These are phyloP conservation scores for Orychophragmus violaceus DNA, from an alignment of 345 rosid species.

Conservation along the genomic window DNA sequence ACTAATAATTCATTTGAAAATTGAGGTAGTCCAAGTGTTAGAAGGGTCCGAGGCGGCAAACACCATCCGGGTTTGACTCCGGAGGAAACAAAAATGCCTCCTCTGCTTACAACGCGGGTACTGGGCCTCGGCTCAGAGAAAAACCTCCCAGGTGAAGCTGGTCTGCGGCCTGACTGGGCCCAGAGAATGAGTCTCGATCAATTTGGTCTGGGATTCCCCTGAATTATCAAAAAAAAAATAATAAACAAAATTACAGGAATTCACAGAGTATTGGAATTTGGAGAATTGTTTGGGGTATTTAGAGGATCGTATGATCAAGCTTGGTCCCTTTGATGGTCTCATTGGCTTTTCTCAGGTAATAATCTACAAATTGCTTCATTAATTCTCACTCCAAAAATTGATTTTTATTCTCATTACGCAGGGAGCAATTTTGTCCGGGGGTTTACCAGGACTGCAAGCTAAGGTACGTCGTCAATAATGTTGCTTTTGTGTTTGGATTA, in stretches of 20 bases:
- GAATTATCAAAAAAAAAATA: too few relatives aligned
- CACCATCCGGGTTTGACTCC: too few relatives aligned
- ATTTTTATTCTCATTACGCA: slow-evolving; percentile 13
- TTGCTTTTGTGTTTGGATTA: neutral
- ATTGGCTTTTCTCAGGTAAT: slow-evolving; percentile 84
- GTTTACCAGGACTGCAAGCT: slow-evolving; percentile 66
- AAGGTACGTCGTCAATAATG: slow-evolving; percentile 38
- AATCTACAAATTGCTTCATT: neutral
- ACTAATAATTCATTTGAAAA: too few relatives aligned
- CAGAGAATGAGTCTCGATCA: too few relatives aligned
- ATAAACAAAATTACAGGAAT: slow-evolving; percentile 58
- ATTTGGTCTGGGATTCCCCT: too few relatives aligned
- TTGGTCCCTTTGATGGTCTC: slow-evolving; percentile 84
- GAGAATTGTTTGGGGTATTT: slow-evolving; percentile 61
- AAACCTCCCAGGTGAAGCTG: too few relatives aligned
- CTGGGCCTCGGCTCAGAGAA: too few relatives aligned
- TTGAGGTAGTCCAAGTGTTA: too few relatives aligned
- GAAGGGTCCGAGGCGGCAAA: too few relatives aligned
- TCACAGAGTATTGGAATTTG: slow-evolving; percentile 58
- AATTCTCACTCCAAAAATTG: neutral
- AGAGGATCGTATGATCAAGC: slow-evolving; percentile 56
- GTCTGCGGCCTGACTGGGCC: too few relatives aligned
- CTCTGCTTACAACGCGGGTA: too few relatives aligned
- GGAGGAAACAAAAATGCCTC: too few relatives aligned
- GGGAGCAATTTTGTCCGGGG: slow-evolving; percentile 77